Evolutionary conservation across 2,329 filamentous ascomycete species (phyloP).

Genomic region (Emmonsia crescens): DNA sequence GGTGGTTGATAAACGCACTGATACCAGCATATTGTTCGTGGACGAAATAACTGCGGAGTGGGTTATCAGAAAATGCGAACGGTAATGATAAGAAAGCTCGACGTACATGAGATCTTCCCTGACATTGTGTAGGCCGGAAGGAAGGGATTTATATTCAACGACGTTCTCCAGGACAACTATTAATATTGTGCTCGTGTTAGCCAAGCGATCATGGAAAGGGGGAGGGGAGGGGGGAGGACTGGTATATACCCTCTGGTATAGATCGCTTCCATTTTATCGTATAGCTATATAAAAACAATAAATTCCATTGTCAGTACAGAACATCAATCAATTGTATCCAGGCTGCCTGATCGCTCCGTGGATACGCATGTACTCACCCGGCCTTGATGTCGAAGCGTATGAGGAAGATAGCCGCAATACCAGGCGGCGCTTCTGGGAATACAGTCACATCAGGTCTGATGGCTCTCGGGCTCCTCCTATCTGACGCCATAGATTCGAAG

Average conservation of each 20-base stretch:
- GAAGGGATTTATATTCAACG: constrained; percentile 93
- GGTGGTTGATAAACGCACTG: constrained; percentile 80
- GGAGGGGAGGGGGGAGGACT: not conserved
- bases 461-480: constrained; percentile 10
- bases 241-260: constrained; percentile 49
- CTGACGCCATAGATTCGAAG: constrained; percentile 12
- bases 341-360: not conserved
- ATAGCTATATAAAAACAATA: constrained; percentile 40
- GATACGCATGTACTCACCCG: constrained; percentile 46
- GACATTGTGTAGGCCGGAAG: constrained; percentile 84
- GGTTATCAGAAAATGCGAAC: not conserved
- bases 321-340: not conserved
- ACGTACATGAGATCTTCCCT: constrained; percentile 63
- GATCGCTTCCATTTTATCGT: constrained; percentile 82
- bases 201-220: not conserved
- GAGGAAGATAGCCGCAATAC: constrained; percentile 69
- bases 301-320: not conserved
- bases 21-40: constrained; percentile 75
- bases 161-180: constrained; percentile 61
- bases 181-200: constrained; percentile 26
- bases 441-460: constrained; percentile 26
- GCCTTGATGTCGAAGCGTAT: constrained; percentile 89
- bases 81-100: not conserved
- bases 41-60: constrained; percentile 65
- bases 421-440: constrained; percentile 30